phyloP scores from a whole-genome alignment of 2,329 filamentous ascomycete species.

The Thielaviopsis musarum region DNA sequence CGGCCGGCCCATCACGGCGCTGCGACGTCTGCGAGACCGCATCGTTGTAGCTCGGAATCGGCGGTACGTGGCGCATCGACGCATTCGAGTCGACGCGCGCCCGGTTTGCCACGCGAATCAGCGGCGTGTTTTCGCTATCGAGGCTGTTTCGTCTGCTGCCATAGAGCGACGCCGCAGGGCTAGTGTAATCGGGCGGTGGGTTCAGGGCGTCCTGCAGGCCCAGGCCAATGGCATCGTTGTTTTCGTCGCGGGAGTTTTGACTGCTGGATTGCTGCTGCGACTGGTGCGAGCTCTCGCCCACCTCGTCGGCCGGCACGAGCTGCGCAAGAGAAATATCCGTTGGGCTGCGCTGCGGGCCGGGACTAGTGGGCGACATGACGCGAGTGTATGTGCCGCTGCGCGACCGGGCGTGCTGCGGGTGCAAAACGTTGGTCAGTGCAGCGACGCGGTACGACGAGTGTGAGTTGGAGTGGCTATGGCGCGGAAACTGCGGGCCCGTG shows the following conservation, averaged over 20 bases:
- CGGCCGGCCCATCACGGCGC: background rate
- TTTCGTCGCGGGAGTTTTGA: slow-evolving; percentile 12
- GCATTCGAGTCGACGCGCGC: slow-evolving; percentile 33
- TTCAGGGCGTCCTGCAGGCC: slow-evolving; percentile 39
- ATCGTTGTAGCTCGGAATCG: slow-evolving; percentile 71
- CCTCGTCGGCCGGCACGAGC: slow-evolving; percentile 52
- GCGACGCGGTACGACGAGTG: slow-evolving; percentile 15
- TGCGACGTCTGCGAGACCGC: slow-evolving; percentile 39
- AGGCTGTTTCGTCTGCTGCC: slow-evolving; percentile 39
- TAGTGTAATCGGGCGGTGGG: slow-evolving; percentile 56
- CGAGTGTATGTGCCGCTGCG: slow-evolving; percentile 59
- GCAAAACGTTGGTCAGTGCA: slow-evolving; percentile 24
- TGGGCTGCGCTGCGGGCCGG: slow-evolving; percentile 75
- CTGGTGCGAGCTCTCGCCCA: slow-evolving; percentile 49
- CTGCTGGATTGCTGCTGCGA: slow-evolving; percentile 16
- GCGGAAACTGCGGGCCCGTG: slow-evolving; percentile 15
- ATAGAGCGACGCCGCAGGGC: slow-evolving; percentile 36
- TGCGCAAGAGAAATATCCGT: slow-evolving; percentile 93
- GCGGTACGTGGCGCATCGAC: slow-evolving; percentile 32
- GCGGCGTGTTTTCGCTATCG: slow-evolving; percentile 36
- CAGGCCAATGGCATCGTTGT: slow-evolving; percentile 19
- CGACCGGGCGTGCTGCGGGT: slow-evolving; percentile 37
- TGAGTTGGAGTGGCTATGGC: slow-evolving; percentile 29
- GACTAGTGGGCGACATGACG: slow-evolving; percentile 60
- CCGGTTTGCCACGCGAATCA: slow-evolving; percentile 34